Base-by-base conservation (phyloP, 768 basidiomycete genomes). In the Boletus edulis region DNA sequence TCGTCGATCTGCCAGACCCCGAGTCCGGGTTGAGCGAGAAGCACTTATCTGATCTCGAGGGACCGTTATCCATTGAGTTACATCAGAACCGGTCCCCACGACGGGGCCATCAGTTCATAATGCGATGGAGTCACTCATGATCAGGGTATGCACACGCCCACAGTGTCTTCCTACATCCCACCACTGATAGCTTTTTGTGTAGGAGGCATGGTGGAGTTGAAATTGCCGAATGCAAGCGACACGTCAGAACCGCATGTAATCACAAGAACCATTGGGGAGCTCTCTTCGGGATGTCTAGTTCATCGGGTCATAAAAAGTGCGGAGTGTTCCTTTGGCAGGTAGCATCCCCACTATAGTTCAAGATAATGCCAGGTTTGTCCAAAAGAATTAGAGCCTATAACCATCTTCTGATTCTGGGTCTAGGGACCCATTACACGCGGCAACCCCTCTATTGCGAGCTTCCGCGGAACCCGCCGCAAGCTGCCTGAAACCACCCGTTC, bases 51-150 rank as follows among this genome's bases (percentile, higher is more conserved):
- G 60, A 62, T 54, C 56, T 70, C 17, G 66, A 59, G 24, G 70
- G 68, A 24, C 53, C 68, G 5, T 42, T 72, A 13, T 70, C 68
- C 13, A 40, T 70, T 7, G 54, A 70, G 37, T 46, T 69, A 20
- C 58, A 60, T 32, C 63, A 59, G 39, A 61, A 29, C 46, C 60
- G 46, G 32, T 39, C 62, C 42, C 34, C 49, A 18, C 57, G 50
- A 47, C 27, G 46, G 27, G 5, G n/a, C n/a, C 52, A 13, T 53
- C 57, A 5, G 42, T 29, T 22, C 54, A 57, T 11, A 75, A 82
- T 44, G 84, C 80, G 0, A 74, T 88, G 73, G 82, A 86, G 51
- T 78, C 79, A 47, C 75, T 87, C 12, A 87, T 87, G 85, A 89
- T 55, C 78, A 84, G 63, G 82, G 80, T 79, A 57, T 22, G 65